Evolutionary conservation across 1,139 yeast genomes (phyloP).

Genomic region (Arxiozyma slooffiae): DNA sequence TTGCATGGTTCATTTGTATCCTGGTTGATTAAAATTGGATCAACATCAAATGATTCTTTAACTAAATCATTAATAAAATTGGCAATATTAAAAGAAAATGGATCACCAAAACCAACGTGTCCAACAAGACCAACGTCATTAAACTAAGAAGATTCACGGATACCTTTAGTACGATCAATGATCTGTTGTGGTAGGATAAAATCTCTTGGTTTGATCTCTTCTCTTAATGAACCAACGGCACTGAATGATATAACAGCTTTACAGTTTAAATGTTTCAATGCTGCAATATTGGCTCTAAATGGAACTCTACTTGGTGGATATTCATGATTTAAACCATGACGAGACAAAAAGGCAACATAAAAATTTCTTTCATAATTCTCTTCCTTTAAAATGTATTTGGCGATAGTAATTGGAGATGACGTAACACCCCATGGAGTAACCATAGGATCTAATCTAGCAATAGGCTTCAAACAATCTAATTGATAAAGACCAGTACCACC

Average conservation of each 20-base stretch:
- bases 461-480: constrained; percentile 70
- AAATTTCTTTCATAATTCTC: constrained; percentile 28
- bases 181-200: constrained; percentile 92
- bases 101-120: constrained; percentile 95
- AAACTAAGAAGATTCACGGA: constrained; percentile 81
- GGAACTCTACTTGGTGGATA: constrained; percentile 89
- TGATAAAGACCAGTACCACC: constrained; percentile 97
- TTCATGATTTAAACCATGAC: constrained; percentile 90
- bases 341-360: constrained; percentile 86
- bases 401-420: constrained; percentile 85
- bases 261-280: constrained; percentile 78
- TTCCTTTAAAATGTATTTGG: constrained; percentile 45
- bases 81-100: constrained; percentile 71
- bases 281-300: constrained; percentile 88
- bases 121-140: constrained; percentile 84
- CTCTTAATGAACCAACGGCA: constrained; percentile 92
- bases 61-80: constrained; percentile 47
- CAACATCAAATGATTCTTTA: constrained; percentile 33
- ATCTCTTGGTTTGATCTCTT: constrained; percentile 84
- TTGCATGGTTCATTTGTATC: constrained; percentile 28
- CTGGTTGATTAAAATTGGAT: constrained; percentile 37
- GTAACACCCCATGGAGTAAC: constrained; percentile 98
- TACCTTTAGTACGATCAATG: constrained; percentile 94
- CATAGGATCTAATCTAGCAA: constrained; percentile 66
- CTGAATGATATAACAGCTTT: constrained; percentile 83